Evolutionary conservation across 352 stramenopile species (phyloP), one percentile per base, ranked within the genome.

Genomic region (Phytophthora europaea): DNA sequence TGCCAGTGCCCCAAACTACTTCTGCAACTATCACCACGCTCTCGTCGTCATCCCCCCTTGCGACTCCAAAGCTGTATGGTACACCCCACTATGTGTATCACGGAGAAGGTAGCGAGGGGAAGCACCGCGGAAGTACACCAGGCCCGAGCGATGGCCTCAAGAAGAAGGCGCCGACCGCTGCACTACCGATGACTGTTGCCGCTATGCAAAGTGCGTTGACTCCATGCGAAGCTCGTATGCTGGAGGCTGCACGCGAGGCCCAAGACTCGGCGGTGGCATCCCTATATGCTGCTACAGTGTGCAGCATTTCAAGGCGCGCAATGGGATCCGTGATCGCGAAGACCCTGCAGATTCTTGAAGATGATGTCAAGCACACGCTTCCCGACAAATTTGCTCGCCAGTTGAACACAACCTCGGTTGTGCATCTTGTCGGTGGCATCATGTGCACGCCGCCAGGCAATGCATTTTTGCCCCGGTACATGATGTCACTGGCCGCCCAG

Each of bases 241-340:
- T 88, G 2, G 76, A 90, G n/a, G 88, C 85, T 40, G 70, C 70
- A 2, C 75, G 84, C 26, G 88, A 95, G 48, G 70, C 87, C 8
- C 82, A 92, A 60, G 88, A 97, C 45, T 76, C 87, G 10, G 81
- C 83, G 1, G 72, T 93, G 20, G 90, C 90, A 3, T 93, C 89
- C n/a, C 69, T 97, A 52, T 95, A 95, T 65, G 89, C 88, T 20
- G 79, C 89, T 0, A 96, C 84, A 9, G 84, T 97, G 23, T 94
- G 86, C 69, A 94, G 83, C 59, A 93, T 94, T 34, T 95, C 88
- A 22, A 79, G 84, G 20, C 87, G 85, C 9, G 81, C 88, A 0
- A 94, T 95, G 87, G 89, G 86, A 3, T 93, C 90, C 9, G 90
- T 95, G 23, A 89, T 97, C 45, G 85, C 89, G 1, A 93, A 93